phyloP scores from a whole-genome alignment of 2,329 filamentous ascomycete genomes.

The Aspergillus ustus region DNA sequence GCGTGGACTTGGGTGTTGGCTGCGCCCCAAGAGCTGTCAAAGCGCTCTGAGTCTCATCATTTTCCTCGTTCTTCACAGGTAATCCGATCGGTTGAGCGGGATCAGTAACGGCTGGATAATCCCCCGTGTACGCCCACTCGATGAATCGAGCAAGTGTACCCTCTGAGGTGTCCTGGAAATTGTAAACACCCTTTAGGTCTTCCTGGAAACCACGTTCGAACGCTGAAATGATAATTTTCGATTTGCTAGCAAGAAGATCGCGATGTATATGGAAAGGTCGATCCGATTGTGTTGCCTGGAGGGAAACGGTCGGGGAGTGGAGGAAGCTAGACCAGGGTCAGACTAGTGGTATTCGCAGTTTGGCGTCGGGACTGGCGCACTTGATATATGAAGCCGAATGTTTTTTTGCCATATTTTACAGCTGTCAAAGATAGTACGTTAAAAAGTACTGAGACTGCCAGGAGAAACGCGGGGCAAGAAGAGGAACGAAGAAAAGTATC shows the following conservation, averaged over 20 bases:
- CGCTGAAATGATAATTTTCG: slow-evolving; percentile 7
- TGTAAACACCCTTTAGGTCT: slow-evolving; percentile 7
- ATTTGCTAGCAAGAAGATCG: slow-evolving; percentile 14
- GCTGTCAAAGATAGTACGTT: too few relatives aligned
- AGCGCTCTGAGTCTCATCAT: too few relatives aligned
- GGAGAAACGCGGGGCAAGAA: too few relatives aligned
- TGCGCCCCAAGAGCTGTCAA: too few relatives aligned
- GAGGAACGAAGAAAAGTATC: too few relatives aligned
- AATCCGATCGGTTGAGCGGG: neutral
- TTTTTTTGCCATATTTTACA: too few relatives aligned
- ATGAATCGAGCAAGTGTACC: slow-evolving; percentile 16
- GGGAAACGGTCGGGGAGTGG: slow-evolving; percentile 6
- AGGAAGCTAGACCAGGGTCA: neutral
- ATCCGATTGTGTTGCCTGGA: slow-evolving; percentile 4
- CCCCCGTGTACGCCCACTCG: slow-evolving; percentile 17
- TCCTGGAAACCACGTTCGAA: slow-evolving; percentile 13
- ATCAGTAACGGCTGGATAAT: slow-evolving; percentile 13
- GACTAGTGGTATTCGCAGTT: too few relatives aligned
- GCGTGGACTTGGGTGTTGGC: neutral
- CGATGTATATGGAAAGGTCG: slow-evolving; percentile 18
- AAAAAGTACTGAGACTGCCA: too few relatives aligned
- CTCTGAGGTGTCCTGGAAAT: slow-evolving; percentile 14
- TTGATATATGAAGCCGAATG: too few relatives aligned
- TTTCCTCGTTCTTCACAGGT: too few relatives aligned
- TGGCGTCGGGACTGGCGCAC: too few relatives aligned